Percentiles rank a stretch among this genome's conserved stretches.
phyloP scores from a whole-genome alignment of 1,284 basidiomycete genomes.

The Rhizopogon parksii region DNA sequence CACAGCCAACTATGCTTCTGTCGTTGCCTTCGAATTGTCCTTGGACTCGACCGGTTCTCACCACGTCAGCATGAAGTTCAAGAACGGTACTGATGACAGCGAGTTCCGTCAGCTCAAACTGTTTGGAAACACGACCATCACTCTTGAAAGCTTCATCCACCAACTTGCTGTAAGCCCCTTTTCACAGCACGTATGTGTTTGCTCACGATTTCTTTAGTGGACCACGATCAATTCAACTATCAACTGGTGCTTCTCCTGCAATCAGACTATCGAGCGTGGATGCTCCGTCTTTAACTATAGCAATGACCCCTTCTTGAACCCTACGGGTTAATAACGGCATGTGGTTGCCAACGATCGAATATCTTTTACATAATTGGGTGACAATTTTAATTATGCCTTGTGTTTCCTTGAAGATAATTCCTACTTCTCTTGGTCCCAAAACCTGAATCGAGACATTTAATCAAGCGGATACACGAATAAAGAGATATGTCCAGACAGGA shows the following conservation, averaged over 20 bases:
- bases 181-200: not conserved
- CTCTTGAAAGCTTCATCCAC: constrained; percentile 25
- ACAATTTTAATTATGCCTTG: too few species aligned
- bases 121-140: constrained; percentile 12
- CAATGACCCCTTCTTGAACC: constrained; percentile 1
- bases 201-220: not conserved
- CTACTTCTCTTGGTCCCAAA: too few species aligned
- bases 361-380: not conserved
- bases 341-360: not conserved
- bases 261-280: constrained; percentile 2
- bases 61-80: constrained; percentile 31
- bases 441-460: too few species aligned
- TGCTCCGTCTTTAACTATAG: constrained; percentile 4
- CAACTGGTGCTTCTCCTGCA: constrained; percentile 6
- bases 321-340: not conserved
- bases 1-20: constrained; percentile 38
- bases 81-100: constrained; percentile 34
- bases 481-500: too few species aligned
- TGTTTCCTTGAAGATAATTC: too few species aligned
- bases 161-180: constrained; percentile 22
- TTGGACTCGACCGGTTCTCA: constrained; percentile 10
- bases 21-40: constrained; percentile 33
- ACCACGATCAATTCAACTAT: constrained; percentile 1
- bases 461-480: too few species aligned
- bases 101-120: constrained; percentile 8